Percentiles rank a stretch among this genome's conserved stretches.
These are phyloP conservation scores for Endotrypanum monterogeii DNA, from an alignment of 208 protist genomes.

Conservation along the genomic window DNA sequence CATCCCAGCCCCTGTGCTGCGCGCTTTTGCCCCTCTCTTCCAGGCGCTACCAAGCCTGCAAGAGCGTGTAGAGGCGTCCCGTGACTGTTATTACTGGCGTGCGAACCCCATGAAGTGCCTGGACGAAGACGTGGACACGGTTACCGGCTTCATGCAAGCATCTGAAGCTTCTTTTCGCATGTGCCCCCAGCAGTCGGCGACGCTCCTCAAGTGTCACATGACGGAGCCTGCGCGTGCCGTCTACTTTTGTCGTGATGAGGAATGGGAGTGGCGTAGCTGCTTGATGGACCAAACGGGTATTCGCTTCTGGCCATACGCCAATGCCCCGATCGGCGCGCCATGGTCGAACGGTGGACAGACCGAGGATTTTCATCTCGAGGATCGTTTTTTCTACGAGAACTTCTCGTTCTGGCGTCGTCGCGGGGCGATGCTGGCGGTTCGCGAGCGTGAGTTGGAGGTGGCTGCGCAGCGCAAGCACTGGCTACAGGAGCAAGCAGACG, in stretches of 20 bases:
- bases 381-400: constrained; percentile 91
- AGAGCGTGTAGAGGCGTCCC: constrained; percentile 54
- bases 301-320: constrained; percentile 92
- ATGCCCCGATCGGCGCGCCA: constrained; percentile 76
- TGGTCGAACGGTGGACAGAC: constrained; percentile 92
- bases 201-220: constrained; percentile 93
- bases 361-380: constrained; percentile 92
- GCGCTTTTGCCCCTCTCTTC: constrained; percentile 87
- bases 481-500: constrained; percentile 55
- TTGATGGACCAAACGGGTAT: constrained; percentile 91
- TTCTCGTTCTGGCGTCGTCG: constrained; percentile 84
- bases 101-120: constrained; percentile 87
- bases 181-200: constrained; percentile 89
- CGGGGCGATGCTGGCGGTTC: constrained; percentile 81
- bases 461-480: constrained; percentile 74
- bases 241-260: constrained; percentile 91
- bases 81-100: constrained; percentile 92
- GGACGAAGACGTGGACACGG: constrained; percentile 79
- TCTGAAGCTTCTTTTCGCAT: constrained; percentile 87
- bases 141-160: constrained; percentile 88
- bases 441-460: constrained; percentile 79
- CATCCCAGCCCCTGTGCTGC: constrained; percentile 87
- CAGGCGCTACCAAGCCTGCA: constrained; percentile 85
- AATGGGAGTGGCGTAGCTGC: constrained; percentile 93
- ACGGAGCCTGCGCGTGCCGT: constrained; percentile 88